Percentiles rank a stretch among this genome's conserved stretches.
phyloP scores from a whole-genome alignment of 805 yeast species.

The Candida taoyuanica region DNA sequence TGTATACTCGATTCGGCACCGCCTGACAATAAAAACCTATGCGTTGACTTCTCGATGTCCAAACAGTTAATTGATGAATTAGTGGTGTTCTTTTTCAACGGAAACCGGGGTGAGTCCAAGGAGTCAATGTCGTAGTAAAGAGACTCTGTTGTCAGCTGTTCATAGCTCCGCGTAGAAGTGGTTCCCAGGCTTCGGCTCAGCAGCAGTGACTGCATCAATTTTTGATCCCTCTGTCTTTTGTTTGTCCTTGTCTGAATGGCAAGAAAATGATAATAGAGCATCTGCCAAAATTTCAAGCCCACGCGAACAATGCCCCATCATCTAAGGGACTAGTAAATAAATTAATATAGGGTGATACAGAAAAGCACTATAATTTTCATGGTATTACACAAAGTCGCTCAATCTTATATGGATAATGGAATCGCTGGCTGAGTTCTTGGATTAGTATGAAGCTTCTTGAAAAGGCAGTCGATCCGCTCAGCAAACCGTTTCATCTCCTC shows the following conservation, averaged over 20 bases:
- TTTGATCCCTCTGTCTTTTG: too few species aligned
- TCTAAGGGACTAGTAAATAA: too few species aligned
- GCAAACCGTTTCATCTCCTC: slow-evolving; percentile 2
- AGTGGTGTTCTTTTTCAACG: slow-evolving; percentile 10
- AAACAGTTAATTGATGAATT: slow-evolving; percentile 50
- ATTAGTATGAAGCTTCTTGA: slow-evolving; percentile 3
- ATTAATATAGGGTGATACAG: too few species aligned
- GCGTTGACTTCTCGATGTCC: slow-evolving; percentile 45
- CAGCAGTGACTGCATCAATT: slow-evolving; percentile 7
- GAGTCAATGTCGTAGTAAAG: slow-evolving; percentile 21
- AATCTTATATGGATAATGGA: too few species aligned
- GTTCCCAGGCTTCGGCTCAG: slow-evolving; percentile 7
- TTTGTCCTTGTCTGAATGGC: too few species aligned
- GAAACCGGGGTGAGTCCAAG: slow-evolving; percentile 21
- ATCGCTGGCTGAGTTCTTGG: neutral
- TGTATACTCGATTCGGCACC: slow-evolving; percentile 67
- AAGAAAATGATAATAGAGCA: too few species aligned
- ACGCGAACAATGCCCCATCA: too few species aligned
- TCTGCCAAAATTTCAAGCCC: too few species aligned
- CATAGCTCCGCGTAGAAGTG: slow-evolving; percentile 7
- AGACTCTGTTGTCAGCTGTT: slow-evolving; percentile 22
- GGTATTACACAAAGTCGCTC: too few species aligned
- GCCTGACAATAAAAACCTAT: slow-evolving; percentile 57
- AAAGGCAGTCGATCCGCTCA: slow-evolving; percentile 1
- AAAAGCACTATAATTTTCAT: too few species aligned